phyloP scores from a whole-genome alignment of 108 stramenopile species.

The Skeletonema potamos region DNA sequence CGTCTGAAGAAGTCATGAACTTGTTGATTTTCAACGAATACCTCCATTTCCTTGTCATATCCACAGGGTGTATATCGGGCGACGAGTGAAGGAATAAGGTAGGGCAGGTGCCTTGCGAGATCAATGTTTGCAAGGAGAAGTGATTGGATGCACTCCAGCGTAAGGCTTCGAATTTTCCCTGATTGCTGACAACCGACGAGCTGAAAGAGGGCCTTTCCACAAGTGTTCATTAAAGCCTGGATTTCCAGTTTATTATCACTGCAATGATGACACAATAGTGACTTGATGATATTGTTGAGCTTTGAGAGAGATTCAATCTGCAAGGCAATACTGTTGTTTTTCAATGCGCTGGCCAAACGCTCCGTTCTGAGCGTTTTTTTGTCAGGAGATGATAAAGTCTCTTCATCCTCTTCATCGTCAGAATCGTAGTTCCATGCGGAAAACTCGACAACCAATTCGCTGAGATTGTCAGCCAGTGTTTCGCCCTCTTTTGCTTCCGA shows the following conservation, averaged over 20 bases:
- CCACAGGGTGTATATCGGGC: slow-evolving; percentile 39
- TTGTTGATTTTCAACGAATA: slow-evolving; percentile 57
- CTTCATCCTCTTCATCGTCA: slow-evolving; percentile 41
- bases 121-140: slow-evolving; percentile 39
- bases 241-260: slow-evolving; percentile 3
- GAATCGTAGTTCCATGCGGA: slow-evolving; percentile 17
- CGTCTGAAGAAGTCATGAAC: slow-evolving; percentile 57
- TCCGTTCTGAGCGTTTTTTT: slow-evolving; percentile 23
- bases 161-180: slow-evolving; percentile 47
- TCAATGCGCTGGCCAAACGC: slow-evolving; percentile 34
- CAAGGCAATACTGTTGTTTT: slow-evolving; percentile 8
- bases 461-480: neutral
- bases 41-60: slow-evolving; percentile 57
- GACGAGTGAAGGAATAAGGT: slow-evolving; percentile 52
- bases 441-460: neutral
- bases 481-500: neutral
- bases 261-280: slow-evolving; percentile 10
- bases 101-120: slow-evolving; percentile 46
- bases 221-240: slow-evolving; percentile 34
- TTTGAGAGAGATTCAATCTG: slow-evolving; percentile 23
- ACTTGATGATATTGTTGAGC: slow-evolving; percentile 26
- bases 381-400: neutral
- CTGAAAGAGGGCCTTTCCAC: slow-evolving; percentile 34
- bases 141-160: slow-evolving; percentile 39
- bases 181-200: slow-evolving; percentile 26